Conservation (phyloP, 1,139 yeast genomes). For the Taphrina pruni region DNA sequence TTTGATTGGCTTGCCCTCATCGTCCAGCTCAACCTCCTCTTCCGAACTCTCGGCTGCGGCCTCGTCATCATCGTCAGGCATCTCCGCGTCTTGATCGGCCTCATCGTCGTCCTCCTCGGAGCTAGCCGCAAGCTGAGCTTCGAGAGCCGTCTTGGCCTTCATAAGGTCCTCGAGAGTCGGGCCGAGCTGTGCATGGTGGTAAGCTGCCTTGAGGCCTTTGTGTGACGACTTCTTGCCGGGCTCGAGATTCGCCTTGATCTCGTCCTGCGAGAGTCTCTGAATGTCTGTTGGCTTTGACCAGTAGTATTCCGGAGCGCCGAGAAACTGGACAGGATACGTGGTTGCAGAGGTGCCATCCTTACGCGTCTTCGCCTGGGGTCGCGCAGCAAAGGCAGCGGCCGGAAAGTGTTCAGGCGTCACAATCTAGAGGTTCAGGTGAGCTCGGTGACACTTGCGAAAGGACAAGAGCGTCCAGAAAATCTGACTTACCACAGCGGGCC, state of each 20-base stretch:
- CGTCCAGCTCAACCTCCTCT: constrained; percentile 36
- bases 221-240: constrained; percentile 28
- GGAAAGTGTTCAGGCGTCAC: constrained; percentile 38
- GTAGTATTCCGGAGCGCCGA: constrained; percentile 37
- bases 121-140: constrained; percentile 1
- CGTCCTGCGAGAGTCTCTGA: constrained; percentile 30
- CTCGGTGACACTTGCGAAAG: neutral
- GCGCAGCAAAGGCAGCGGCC: constrained; percentile 33
- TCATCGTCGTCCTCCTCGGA: constrained; percentile 17
- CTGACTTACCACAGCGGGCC: constrained; percentile 41
- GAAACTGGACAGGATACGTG: constrained; percentile 33
- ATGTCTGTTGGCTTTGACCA: constrained; percentile 37
- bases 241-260: constrained; percentile 8
- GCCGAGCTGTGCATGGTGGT: constrained; percentile 23
- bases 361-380: constrained; percentile 27
- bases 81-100: neutral
- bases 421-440: constrained; percentile 6
- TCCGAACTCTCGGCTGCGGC: constrained; percentile 26
- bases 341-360: constrained; percentile 34
- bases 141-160: constrained; percentile 20
- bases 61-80: constrained; percentile 20
- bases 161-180: constrained; percentile 31
- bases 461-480: neutral
- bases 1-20: constrained; percentile 27
- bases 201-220: constrained; percentile 32